Conservation (phyloP, 2,329 filamentous ascomycete genomes). For the Colletotrichum liriopes region DNA sequence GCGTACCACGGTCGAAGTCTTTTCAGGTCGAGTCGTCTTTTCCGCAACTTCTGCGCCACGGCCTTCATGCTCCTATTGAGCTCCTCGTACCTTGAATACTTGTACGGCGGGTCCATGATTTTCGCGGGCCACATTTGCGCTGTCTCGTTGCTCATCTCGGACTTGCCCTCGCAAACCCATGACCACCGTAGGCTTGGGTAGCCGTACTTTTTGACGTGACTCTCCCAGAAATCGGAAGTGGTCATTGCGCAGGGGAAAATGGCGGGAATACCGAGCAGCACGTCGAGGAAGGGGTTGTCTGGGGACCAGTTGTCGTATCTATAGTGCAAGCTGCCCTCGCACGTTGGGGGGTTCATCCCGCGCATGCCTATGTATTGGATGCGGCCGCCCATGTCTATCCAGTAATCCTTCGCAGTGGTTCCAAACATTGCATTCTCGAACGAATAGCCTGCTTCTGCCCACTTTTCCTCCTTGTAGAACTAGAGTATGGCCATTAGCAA, state of each 20-base stretch:
- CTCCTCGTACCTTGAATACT: background rate
- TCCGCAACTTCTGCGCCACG: background rate
- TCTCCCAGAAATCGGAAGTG: slow-evolving; percentile 21
- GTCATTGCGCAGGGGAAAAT: background rate
- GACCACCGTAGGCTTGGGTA: background rate
- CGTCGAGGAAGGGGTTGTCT: slow-evolving; percentile 11
- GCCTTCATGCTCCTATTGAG: background rate
- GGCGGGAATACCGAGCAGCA: background rate
- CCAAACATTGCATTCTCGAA: slow-evolving; percentile 29
- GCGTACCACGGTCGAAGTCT: slow-evolving; percentile 17
- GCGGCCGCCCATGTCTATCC: background rate
- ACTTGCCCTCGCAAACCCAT: background rate
- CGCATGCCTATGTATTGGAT: background rate
- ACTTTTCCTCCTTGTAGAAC: slow-evolving; percentile 32
- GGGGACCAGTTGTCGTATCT: slow-evolving; percentile 12
- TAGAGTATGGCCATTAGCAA: background rate
- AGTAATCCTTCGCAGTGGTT: background rate
- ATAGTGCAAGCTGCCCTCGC: background rate
- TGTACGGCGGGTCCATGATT: background rate
- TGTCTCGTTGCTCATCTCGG: background rate
- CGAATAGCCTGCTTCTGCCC: slow-evolving; percentile 30
- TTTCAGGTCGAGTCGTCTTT: background rate
- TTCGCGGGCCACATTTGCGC: background rate
- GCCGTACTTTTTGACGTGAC: slow-evolving; percentile 9
- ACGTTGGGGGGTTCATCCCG: background rate